These are phyloP conservation scores for Asterophora lycoperdoides DNA, from an alignment of 768 basidiomycete genomes.

Conservation along the genomic window DNA sequence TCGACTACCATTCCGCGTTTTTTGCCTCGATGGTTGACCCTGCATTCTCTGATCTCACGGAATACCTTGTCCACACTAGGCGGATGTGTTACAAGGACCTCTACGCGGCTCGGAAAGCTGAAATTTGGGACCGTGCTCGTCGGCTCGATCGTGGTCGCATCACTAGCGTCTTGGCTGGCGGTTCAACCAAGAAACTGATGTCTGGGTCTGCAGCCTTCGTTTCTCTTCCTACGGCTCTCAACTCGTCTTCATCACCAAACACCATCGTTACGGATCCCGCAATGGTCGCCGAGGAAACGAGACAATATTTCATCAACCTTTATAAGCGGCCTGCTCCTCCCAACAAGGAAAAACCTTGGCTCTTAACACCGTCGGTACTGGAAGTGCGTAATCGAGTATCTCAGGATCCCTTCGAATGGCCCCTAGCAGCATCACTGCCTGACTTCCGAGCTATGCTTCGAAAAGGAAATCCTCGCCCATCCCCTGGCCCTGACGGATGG, in stretches of 20 bases:
- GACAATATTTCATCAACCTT: slow-evolving; percentile 17
- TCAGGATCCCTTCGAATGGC: slow-evolving; percentile 1
- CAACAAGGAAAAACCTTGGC: slow-evolving; percentile 20
- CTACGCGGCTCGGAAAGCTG: slow-evolving; percentile 7
- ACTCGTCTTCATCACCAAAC: not conserved
- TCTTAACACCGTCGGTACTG: slow-evolving; percentile 13
- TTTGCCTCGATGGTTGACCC: not conserved
- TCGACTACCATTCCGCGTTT: not conserved
- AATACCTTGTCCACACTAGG: not conserved
- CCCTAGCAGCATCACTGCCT: not conserved
- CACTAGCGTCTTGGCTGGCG: not conserved
- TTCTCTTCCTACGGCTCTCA: slow-evolving; percentile 8
- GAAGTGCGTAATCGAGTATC: not conserved
- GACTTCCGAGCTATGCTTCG: slow-evolving; percentile 11
- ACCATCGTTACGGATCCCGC: slow-evolving; percentile 9
- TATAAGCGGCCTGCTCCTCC: no score
- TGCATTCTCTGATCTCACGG: not conserved
- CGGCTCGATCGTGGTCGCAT: not conserved
- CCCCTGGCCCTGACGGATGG: slow-evolving; percentile 10
- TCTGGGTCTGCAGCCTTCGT: not conserved
- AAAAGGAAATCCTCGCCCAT: slow-evolving; percentile 6
- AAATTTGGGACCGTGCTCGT: not conserved
- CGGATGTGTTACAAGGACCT: not conserved
- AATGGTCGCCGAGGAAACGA: slow-evolving; percentile 8
- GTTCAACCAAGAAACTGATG: slow-evolving; percentile 4